Evolutionary conservation across 176 grass and related monocot species (phyloP), one percentile per base, ranked within the genome.

Genomic region (Poa annua): DNA sequence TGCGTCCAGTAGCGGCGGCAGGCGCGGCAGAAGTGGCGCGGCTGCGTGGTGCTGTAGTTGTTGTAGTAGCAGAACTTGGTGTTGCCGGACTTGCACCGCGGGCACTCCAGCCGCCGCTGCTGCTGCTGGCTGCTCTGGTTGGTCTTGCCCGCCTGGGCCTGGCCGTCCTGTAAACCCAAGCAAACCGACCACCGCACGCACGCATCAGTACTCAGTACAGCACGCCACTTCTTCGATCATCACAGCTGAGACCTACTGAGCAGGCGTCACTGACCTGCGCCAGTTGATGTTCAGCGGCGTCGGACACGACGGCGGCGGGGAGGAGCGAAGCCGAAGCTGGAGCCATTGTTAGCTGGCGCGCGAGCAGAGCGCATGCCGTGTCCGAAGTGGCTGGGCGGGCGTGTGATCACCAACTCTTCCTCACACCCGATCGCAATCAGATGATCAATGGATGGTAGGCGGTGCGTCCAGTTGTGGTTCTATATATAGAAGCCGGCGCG

Each of bases 61-160:
- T 97, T 97, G 86, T 94, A 97, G 92, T 97, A 97, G 90, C 94
- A 97, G 89, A 97, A 97, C 82, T 97, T 97, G 75, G 94, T 94
- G 90, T 94, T 90, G 65, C 77, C 78, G 33, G 92, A 94, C 4
- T 78, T 75, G 77, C 95, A 97, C 41, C 95, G 88, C 49, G 95
- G 92, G 84, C 95, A 97, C 59, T 56, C 83, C 45, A 97, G 74
- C 72, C 86, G 70, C 81, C 76, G 56, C 65, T 48, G 32, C 51
- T 53, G 26, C 61, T 25, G 60, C 81, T 80, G 79, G 48, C 13
- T 13, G 60, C 42, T 1, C 21, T 50, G 26, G 26, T 64, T 20
- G 50, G 16, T 41, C 36, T 44, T 70, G 36, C 11, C 12, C 11
- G 2, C 11, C 62, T n/a, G n/a, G n/a, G n/a, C n/a, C n/a, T n/a